Conservation (phyloP, 768 basidiomycete genomes). For the Cubamyces sp. region DNA sequence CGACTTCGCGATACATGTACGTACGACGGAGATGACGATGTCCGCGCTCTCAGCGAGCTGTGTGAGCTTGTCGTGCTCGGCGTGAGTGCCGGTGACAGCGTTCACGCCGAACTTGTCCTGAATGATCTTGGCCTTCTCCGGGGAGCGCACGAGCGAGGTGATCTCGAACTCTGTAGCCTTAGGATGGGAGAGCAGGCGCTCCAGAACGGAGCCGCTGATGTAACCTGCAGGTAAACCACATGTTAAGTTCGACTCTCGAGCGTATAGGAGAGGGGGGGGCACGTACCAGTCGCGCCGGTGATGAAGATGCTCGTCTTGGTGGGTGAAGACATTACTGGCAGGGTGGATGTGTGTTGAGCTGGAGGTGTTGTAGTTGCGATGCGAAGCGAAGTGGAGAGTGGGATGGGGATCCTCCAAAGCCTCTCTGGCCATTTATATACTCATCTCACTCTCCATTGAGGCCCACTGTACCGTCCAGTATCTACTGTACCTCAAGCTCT, state of each 20-base stretch:
- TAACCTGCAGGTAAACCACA: conserved; percentile 44
- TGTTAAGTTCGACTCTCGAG: not conserved
- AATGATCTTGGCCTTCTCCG: conserved; percentile 12
- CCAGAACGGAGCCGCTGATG: conserved; percentile 59
- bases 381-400: not conserved
- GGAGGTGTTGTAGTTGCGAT: not conserved
- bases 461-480: too few relatives aligned
- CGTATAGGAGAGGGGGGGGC: not conserved
- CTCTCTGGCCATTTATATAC: too few relatives aligned
- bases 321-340: conserved; percentile 6
- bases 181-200: conserved; percentile 47
- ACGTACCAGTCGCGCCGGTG: conserved; percentile 48
- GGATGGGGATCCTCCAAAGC: not conserved
- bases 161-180: conserved; percentile 6
- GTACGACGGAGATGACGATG: conserved; percentile 34
- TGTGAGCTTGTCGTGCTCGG: conserved; percentile 44
- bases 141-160: conserved; percentile 12
- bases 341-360: not conserved
- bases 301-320: conserved; percentile 44
- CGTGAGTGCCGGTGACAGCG: conserved; percentile 24
- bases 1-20: not conserved
- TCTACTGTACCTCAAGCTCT: too few relatives aligned
- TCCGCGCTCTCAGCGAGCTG: conserved; percentile 47
- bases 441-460: too few relatives aligned
- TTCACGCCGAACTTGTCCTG: conserved; percentile 28